A percentile compares a stretch with the other conserved stretches of the same genome.
These are phyloP conservation scores for Chalara sp. DNA, from an alignment of 2,329 filamentous ascomycete species.

Conservation along the genomic window DNA sequence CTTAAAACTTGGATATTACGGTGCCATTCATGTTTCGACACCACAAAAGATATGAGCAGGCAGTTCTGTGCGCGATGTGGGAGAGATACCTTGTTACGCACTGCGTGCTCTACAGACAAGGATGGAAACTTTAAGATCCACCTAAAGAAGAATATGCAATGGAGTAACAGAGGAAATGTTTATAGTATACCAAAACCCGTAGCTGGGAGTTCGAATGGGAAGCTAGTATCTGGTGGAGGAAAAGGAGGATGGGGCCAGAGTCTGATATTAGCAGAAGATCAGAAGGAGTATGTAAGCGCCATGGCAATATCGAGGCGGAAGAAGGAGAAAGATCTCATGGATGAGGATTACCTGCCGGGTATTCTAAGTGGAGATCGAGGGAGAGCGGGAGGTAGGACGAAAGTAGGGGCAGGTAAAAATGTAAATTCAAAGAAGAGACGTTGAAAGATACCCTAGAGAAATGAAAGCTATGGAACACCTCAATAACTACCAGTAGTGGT, in stretches of 20 bases:
- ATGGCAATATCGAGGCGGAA: constrained; percentile 56
- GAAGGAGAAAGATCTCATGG: constrained; percentile 81
- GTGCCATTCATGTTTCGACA: constrained; percentile 88
- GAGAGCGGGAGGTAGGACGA: constrained; percentile 58
- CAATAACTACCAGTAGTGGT: no score
- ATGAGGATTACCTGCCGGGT: constrained; percentile 83
- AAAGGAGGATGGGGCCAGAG: constrained; percentile 81
- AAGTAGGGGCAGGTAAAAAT: constrained; percentile 77
- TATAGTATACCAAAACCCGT: constrained; percentile 91
- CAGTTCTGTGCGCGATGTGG: constrained; percentile 94
- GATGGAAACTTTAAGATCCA: constrained; percentile 79
- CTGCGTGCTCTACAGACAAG: constrained; percentile 76
- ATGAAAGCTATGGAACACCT: no score
- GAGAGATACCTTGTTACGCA: constrained; percentile 76
- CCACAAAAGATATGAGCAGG: constrained; percentile 75
- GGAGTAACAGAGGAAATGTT: constrained; percentile 86
- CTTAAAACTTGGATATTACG: constrained; percentile 86
- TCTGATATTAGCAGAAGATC: constrained; percentile 85
- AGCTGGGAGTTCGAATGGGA: constrained; percentile 73
- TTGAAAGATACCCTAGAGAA: constrained; percentile 16
- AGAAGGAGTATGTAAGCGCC: constrained; percentile 79
- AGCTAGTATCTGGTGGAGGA: constrained; percentile 61
- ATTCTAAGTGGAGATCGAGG: constrained; percentile 76
- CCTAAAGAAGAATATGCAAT: constrained; percentile 91
- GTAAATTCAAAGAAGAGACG: constrained; percentile 72